Evolutionary conservation across 306 rosid species (phyloP), one percentile per base, ranked within the genome.

Genomic region (Prunus mongolica): DNA sequence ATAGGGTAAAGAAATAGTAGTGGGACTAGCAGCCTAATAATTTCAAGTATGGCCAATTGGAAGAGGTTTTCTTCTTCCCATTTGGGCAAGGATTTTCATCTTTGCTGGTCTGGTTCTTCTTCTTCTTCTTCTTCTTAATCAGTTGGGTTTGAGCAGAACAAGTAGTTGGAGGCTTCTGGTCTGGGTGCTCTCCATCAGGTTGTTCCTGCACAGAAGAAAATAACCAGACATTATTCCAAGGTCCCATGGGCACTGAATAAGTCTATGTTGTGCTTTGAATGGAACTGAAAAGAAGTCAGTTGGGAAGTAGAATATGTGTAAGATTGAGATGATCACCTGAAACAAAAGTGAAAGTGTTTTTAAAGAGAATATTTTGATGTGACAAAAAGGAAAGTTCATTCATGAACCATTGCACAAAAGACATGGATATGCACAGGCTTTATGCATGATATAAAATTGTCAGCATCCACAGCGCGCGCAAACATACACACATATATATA

Each of bases 21-120:
- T 34, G 38, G 22, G 24, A 80, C 79, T 71, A 86, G 66, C 41
- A 91, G n/a, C 95, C 98, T 65, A 93, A 67, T 47, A 88, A 44
- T 68, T 87, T 86, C 25, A 89, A 76, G 74, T 80, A 89, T 28
- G 88, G 86, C 98, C 97, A 93, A 78, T 47, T 77, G 45, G 86
- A 57, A 77, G 89, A 28, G 19, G 22, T 19, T 20, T 60, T 78
- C 82, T 87, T 93, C 82, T 90, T 93, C 66, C 45, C 71, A 70
- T 20, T 69, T 66, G 81, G 84, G 88, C 49, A 49, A 79, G 83
- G 81, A 63, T 76, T 86, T 67, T 79, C 92, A 74, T 77, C 84
- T 73, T 73, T 89, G 27, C 65, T 80, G 27, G 65, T 12, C 81
- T 19, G 78, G 19, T 74, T 20, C 25, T 16, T 66, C 22, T 14